Evolutionary conservation across 352 stramenopile genomes (phyloP).

Genomic region (Pythium vanterpoolii): DNA sequence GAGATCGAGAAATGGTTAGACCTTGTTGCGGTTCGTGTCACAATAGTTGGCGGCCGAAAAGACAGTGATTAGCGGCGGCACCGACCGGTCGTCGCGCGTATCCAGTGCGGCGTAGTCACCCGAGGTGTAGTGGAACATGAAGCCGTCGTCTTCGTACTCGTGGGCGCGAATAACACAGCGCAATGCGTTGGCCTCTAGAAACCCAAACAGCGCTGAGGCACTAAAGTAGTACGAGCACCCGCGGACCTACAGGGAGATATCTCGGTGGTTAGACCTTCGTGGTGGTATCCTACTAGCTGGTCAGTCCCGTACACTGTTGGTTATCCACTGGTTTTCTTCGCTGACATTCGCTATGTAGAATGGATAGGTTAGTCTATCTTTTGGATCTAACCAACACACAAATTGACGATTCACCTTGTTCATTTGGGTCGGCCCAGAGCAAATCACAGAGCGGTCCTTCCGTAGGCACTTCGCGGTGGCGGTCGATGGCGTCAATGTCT

Average conservation of each 20-base stretch:
- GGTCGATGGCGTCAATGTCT: slow-evolving; percentile 58
- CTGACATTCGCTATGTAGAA: slow-evolving; percentile 5
- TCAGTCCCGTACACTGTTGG: slow-evolving; percentile 29
- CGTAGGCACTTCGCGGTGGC: slow-evolving; percentile 58
- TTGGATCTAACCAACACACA: background rate
- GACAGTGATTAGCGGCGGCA: slow-evolving; percentile 89
- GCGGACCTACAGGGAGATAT: slow-evolving; percentile 33
- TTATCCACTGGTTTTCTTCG: slow-evolving; percentile 24
- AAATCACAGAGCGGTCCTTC: slow-evolving; percentile 67
- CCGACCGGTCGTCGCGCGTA: slow-evolving; percentile 35
- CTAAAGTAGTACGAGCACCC: slow-evolving; percentile 90
- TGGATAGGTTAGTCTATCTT: background rate
- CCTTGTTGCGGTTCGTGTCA: slow-evolving; percentile 75
- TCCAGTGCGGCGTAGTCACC: slow-evolving; percentile 44
- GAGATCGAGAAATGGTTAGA: slow-evolving; percentile 24
- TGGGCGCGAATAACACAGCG: slow-evolving; percentile 78
- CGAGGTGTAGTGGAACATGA: slow-evolving; percentile 58
- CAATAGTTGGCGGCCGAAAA: slow-evolving; percentile 97
- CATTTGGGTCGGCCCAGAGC: slow-evolving; percentile 61
- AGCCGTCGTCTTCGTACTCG: slow-evolving; percentile 73
- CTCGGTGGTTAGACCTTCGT: background rate
- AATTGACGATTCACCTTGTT: slow-evolving; percentile 13
- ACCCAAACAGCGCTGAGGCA: slow-evolving; percentile 60
- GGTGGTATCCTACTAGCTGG: background rate
- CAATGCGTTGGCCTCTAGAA: slow-evolving; percentile 64